Evolutionary conservation across 345 rosid species (phyloP), one percentile per base, ranked within the genome.

Genomic region (Rhodomyrtus tomentosa): DNA sequence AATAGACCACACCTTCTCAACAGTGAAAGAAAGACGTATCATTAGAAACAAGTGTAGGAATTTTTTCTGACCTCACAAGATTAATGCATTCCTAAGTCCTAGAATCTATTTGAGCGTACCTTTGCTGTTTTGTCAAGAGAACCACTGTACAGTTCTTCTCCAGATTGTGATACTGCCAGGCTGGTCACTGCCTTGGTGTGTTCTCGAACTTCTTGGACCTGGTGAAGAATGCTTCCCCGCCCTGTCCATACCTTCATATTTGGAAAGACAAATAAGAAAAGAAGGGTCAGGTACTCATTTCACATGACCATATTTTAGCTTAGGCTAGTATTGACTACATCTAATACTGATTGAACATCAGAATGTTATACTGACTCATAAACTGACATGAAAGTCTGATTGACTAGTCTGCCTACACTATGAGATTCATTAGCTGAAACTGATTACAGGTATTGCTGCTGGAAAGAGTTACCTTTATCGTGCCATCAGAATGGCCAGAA

Each of bases 401-500:
- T 3, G 3, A 38, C 24, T 62, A 16, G 74, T 81, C 40, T 50
- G 22, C 38, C 55, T 7, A 21, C 58, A 1, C 48, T 68, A 2
- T 68, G 79, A 36, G 79, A 68, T 36, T 40, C 79, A 68, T 8
- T 68, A 68, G 79, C 45, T 25, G 12, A 20, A 20, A 68, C 45
- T 20, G 40, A 45, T 62, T 59, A 50, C 53, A 25, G n/a, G 25
- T 13, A 80, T 45, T 48, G 45, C 25, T 68, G 45, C 40, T 68
- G 79, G 79, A 45, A 68, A 84, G 58, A 53, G 2, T 53, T 84
- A 92, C 96, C 92, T 94, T 94, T 81, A 94, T 92, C 21, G 93
- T 92, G 88, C 96, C 96, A 89, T 94, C 95, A 14, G 95, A 89
- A 87, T 94, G 96, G 58, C 96, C 96, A 21, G 96, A 94, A 87